Evolutionary conservation across 805 yeast genomes (phyloP), one percentile per base, ranked within the genome.

Genomic region (Monosporozyma aquatica): DNA sequence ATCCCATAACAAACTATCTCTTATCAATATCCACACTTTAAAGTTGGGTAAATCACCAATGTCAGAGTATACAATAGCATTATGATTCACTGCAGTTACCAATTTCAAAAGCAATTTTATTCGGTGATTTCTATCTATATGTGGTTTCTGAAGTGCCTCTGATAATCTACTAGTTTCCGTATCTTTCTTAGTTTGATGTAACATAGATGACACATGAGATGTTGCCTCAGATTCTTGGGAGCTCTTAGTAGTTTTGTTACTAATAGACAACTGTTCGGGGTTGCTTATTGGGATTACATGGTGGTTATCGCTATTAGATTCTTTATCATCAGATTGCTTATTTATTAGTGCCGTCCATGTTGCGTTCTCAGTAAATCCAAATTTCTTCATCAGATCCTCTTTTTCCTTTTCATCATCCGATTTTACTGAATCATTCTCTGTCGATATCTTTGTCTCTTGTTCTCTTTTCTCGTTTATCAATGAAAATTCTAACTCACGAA

Each of bases 1-100:
- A 42, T 59, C 63, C 65, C 64, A 61, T 5, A 58, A 41, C 10
- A 62, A 38, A 5, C 64, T 53, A 43, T 62, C 64, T 21, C 62
- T 48, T 37, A 62, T 58, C 28, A 61, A 38, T 15, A 57, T 45
- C 66, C 66, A 62, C 8, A 51, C 39, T 37, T 62, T 62, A 28
- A 55, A 53, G 40, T 59, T 58, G 11, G 57, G 50, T 25, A 55
- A 32, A 41, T 62, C 66, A 22, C 53, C 58, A 15, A 62, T 53
- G 40, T 48, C 50, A 2, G 56, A 45, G 48, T 61, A 61, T 1
- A 55, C 58, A 11, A 53, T 50, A 1, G 65, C 63, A 43, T 62
- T 62, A 33, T 60, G 62, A 34, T 53, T 53, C 32, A 62, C 58
- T n/a, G 53, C 53, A 6, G 55, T 42, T 14, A 55, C 47, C 15